Conservation (phyloP, 306 rosid species). For the Bauhinia variegata region DNA sequence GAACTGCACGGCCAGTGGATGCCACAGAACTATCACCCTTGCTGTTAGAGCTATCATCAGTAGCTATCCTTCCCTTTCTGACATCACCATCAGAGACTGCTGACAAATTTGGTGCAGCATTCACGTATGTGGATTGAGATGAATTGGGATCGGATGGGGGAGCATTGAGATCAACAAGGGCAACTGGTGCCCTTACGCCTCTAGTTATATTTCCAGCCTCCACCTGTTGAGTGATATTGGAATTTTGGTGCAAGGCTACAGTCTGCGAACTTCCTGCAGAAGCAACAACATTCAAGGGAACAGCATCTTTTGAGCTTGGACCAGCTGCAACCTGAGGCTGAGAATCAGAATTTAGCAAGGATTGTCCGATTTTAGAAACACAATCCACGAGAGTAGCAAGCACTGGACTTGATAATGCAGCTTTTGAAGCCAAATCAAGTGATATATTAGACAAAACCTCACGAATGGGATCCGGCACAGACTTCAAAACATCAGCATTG, state of each 20-base stretch:
- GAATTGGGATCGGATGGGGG: conserved; percentile 46
- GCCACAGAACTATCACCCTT: conserved; percentile 36
- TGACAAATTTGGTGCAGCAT: conserved; percentile 29
- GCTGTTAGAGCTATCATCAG: conserved; percentile 17
- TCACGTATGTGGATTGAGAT: conserved; percentile 23
- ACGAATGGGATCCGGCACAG: conserved; percentile 58
- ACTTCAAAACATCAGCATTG: conserved; percentile 44
- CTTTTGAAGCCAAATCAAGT: conserved; percentile 47
- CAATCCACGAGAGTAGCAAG: conserved; percentile 50
- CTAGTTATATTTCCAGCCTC: conserved; percentile 34
- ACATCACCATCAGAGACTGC: conserved; percentile 39
- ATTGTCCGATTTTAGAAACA: conserved; percentile 43
- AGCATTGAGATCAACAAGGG: conserved; percentile 61
- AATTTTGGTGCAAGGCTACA: conserved; percentile 30
- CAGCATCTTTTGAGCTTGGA: conserved; percentile 30
- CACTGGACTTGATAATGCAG: conserved; percentile 49
- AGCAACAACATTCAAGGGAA: conserved; percentile 25
- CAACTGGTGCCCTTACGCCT: conserved; percentile 28
- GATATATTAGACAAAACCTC: conserved; percentile 46
- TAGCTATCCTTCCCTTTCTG: conserved; percentile 39
- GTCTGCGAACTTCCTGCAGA: conserved; percentile 32
- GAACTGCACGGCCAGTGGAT: conserved; percentile 38
- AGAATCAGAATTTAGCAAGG: conserved; percentile 37
- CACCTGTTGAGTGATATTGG: conserved; percentile 35
- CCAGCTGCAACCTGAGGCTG: conserved; percentile 43